Conservation (phyloP, 2,329 filamentous ascomycete genomes). For the Fusarium circinatum region DNA sequence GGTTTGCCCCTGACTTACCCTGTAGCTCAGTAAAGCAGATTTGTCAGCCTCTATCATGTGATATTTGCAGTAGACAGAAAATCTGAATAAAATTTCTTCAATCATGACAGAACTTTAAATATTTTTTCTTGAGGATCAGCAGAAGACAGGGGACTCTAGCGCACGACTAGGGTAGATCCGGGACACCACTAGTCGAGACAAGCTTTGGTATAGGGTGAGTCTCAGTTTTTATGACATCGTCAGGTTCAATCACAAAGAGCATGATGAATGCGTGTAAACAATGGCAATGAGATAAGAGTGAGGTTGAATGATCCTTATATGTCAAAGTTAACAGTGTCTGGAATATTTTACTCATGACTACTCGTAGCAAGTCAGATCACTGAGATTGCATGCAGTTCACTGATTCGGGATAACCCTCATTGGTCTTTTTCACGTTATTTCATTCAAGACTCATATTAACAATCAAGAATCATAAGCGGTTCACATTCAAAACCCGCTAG, state of each 20-base stretch:
- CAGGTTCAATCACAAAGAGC: background rate
- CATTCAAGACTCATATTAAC: too few species aligned
- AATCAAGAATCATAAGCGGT: too few species aligned
- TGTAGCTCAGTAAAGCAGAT: background rate
- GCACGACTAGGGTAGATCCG: background rate
- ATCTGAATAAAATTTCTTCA: background rate
- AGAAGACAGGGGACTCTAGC: background rate
- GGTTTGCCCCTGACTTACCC: background rate
- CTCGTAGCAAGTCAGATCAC: rapidly evolving
- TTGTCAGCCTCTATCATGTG: background rate
- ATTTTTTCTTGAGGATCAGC: background rate
- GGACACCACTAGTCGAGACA: background rate
- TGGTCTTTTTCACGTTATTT: rapidly evolving
- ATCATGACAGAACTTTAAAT: background rate
- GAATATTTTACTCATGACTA: too few species aligned
- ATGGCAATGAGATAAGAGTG: too few species aligned
- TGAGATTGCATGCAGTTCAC: too few species aligned
- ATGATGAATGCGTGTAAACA: too few species aligned
- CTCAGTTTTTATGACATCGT: rapidly evolving
- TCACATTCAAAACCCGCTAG: rapidly evolving
- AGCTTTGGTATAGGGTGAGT: background rate
- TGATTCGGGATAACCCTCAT: rapidly evolving
- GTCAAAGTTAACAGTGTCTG: too few species aligned
- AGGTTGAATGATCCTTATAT: too few species aligned
- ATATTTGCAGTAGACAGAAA: rapidly evolving